These are phyloP conservation scores for Drosera capensis DNA, from an alignment of 148 eudicot species.

Conservation along the genomic window DNA sequence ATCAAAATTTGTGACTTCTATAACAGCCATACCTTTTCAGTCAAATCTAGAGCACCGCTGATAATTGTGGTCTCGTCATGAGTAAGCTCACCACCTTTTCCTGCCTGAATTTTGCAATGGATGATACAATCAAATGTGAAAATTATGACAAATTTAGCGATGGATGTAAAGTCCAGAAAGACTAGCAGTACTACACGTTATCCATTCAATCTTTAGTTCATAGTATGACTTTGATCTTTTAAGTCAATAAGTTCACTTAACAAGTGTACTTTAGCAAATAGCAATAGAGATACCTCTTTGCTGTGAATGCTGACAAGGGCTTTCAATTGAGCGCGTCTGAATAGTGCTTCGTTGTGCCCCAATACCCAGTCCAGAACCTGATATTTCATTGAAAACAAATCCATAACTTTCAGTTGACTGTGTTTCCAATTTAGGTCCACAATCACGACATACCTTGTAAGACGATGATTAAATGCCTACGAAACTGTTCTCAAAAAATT, in stretches of 20 bases:
- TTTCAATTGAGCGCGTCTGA: conserved; percentile 85
- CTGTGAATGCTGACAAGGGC: conserved; percentile 86
- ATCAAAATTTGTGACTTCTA: not conserved
- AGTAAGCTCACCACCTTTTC: conserved; percentile 93
- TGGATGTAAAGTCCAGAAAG: not conserved
- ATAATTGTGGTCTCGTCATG: conserved; percentile 98
- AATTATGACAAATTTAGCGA: not conserved
- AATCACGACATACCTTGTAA: no score
- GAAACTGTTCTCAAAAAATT: no score
- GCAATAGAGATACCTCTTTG: conserved; percentile 42
- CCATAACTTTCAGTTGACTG: no score
- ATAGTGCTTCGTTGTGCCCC: conserved; percentile 11
- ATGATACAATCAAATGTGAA: not conserved
- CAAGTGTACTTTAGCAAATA: not conserved
- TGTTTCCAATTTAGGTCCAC: not conserved
- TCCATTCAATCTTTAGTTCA: not conserved
- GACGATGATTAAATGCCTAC: no score
- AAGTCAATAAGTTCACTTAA: not conserved
- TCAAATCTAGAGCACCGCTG: conserved; percentile 84
- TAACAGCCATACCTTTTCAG: conserved; percentile 45
- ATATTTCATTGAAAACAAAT: not conserved
- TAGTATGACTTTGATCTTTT: not conserved
- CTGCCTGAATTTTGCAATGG: conserved; percentile 40
- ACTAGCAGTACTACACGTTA: not conserved
- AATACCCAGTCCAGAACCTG: not conserved